Conservation (phyloP, 2,329 filamentous ascomycete species). For the Bisporella sp. region DNA sequence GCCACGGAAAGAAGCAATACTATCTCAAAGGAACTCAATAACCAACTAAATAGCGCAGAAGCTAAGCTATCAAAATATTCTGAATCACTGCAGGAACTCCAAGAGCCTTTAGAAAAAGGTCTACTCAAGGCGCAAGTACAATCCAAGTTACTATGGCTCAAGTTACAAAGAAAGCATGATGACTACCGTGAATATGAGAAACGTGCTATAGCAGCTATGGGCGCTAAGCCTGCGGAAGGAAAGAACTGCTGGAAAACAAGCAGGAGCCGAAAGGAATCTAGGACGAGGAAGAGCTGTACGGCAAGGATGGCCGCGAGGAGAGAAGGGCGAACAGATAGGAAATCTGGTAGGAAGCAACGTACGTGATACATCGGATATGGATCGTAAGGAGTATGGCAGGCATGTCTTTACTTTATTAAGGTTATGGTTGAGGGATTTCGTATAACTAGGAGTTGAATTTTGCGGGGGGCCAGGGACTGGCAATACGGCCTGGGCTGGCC, state of each 20-base stretch:
- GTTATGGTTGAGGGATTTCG: slow-evolving; percentile 1
- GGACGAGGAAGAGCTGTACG: neutral
- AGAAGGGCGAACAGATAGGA: neutral
- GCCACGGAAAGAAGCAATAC: slow-evolving; percentile 22
- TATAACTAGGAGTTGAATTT: neutral
- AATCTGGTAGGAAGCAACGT: neutral
- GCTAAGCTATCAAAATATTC: slow-evolving; percentile 28
- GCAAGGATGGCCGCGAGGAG: neutral
- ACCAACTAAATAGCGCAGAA: slow-evolving; percentile 25
- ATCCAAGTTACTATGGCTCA: slow-evolving; percentile 51
- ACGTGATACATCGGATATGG: neutral
- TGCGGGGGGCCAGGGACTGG: no score
- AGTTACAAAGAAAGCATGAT: slow-evolving; percentile 40
- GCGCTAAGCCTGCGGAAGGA: no score
- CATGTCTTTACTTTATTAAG: neutral
- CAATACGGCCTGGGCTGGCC: no score
- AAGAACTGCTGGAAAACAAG: neutral
- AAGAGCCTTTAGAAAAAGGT: slow-evolving; percentile 35
- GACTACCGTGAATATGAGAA: slow-evolving; percentile 40
- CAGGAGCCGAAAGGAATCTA: neutral
- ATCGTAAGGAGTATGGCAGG: neutral
- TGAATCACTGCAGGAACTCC: slow-evolving; percentile 29
- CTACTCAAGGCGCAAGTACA: slow-evolving; percentile 47
- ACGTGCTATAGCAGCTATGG: slow-evolving; percentile 31
- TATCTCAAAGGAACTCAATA: slow-evolving; percentile 20